Conservation (phyloP, 805 yeast genomes). For the Candida glaebosa region DNA sequence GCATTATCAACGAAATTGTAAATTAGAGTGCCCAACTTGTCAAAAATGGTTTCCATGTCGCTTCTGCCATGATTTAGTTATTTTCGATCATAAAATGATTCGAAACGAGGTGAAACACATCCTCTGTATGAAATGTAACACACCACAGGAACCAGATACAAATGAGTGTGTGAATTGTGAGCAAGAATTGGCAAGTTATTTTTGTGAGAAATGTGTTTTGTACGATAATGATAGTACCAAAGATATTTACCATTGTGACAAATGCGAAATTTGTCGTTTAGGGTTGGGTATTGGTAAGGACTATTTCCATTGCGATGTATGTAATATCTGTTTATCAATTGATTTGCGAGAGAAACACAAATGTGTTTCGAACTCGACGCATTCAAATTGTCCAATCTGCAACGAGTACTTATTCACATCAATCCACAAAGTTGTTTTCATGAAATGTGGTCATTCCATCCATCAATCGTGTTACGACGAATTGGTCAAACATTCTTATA, state of each 20-base stretch:
- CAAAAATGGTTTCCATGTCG: constrained; percentile 76
- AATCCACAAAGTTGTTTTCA: constrained; percentile 77
- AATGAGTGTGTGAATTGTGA: constrained; percentile 69
- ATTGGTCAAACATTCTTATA: constrained; percentile 76
- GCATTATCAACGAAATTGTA: constrained; percentile 82
- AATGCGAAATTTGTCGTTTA: constrained; percentile 88
- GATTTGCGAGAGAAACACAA: constrained; percentile 73
- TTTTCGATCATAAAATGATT: constrained; percentile 50
- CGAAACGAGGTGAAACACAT: constrained; percentile 63
- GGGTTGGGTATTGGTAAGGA: constrained; percentile 88
- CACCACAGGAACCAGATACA: constrained; percentile 69
- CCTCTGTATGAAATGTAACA: constrained; percentile 76
- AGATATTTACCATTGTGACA: constrained; percentile 87
- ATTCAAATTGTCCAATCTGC: constrained; percentile 90
- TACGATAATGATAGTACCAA: constrained; percentile 79
- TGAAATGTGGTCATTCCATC: constrained; percentile 93
- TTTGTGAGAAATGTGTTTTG: constrained; percentile 71
- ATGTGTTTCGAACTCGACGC: constrained; percentile 85
- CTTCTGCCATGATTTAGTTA: constrained; percentile 74
- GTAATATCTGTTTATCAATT: constrained; percentile 85
- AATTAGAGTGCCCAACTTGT: constrained; percentile 76
- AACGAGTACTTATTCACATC: constrained; percentile 87
- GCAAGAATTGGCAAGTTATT: constrained; percentile 66
- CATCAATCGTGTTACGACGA: constrained; percentile 83
- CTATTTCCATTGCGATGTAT: constrained; percentile 85